phyloP scores from a whole-genome alignment of 345 rosid genomes.

The Microcos paniculata region DNA sequence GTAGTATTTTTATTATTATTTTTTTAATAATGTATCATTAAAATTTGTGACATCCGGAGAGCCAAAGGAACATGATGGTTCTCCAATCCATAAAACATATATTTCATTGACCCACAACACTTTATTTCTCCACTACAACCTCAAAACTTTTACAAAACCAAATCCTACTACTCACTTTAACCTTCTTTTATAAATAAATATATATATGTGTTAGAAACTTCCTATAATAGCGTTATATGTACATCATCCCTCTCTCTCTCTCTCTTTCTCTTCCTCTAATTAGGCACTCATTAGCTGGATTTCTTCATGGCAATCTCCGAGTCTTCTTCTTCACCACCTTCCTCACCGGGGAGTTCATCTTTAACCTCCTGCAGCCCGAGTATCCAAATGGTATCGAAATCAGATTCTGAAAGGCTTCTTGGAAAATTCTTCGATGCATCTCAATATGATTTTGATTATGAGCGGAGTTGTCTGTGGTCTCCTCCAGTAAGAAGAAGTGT shows the following conservation, averaged over 20 bases:
- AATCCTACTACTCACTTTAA: not conserved
- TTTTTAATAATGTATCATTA: too few species aligned
- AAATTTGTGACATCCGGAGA: too few species aligned
- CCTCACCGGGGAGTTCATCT: slow-evolving; percentile 9
- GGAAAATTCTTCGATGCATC: slow-evolving; percentile 58
- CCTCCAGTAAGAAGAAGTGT: slow-evolving; percentile 54
- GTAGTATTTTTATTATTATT: too few species aligned
- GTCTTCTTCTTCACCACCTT: slow-evolving; percentile 36
- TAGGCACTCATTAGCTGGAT: too few species aligned
- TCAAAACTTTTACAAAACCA: not conserved
- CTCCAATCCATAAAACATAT: too few species aligned
- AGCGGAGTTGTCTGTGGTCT: slow-evolving; percentile 72
- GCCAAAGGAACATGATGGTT: too few species aligned
- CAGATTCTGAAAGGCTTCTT: slow-evolving; percentile 58
- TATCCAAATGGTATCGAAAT: slow-evolving; percentile 54
- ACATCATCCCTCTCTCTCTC: not conserved
- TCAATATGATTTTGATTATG: slow-evolving; percentile 60
- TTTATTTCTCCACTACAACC: too few species aligned
- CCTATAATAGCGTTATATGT: not conserved
- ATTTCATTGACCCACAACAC: too few species aligned
- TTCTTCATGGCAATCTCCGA: slow-evolving; percentile 25
- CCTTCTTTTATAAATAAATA: not conserved
- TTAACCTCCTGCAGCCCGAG: slow-evolving; percentile 11
- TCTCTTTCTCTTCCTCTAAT: not conserved
- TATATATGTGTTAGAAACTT: not conserved